phyloP scores from a whole-genome alignment of 352 stramenopile species.

The Phytophthora pinifolia region DNA sequence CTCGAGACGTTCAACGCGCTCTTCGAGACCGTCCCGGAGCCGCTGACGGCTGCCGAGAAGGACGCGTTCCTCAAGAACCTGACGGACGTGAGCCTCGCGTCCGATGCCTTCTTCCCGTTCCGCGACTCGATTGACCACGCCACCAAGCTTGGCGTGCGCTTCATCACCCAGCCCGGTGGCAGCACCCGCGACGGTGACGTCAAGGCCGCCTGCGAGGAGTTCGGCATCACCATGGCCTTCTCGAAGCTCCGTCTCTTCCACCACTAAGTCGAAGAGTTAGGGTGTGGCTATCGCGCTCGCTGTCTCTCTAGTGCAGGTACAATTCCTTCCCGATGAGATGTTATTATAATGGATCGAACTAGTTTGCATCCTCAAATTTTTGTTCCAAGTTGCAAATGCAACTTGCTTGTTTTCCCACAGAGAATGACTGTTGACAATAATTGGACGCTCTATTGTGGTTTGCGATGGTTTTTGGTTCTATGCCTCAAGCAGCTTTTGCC shows the following conservation, averaged over 20 bases:
- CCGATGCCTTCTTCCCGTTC: conserved; percentile 99
- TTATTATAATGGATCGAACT: conserved; percentile 23
- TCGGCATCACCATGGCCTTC: conserved; percentile 99
- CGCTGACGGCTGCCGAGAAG: conserved; percentile 95
- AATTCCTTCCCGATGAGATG: conserved; percentile 14
- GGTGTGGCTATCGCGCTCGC: too few relatives aligned
- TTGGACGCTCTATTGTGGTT: conserved; percentile 15
- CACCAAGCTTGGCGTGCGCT: conserved; percentile 95
- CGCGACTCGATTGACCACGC: conserved; percentile 98
- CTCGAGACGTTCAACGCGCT: conserved; percentile 93
- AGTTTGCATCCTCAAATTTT: too few relatives aligned
- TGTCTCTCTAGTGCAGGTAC: conserved; percentile 22
- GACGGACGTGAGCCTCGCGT: conserved; percentile 94
- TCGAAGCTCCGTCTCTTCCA: conserved; percentile 99
- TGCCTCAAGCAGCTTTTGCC: conserved; percentile 11
- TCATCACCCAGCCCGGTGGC: conserved; percentile 95
- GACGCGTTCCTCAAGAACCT: conserved; percentile 92
- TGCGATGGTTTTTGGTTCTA: conserved; percentile 3
- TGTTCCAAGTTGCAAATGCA: too few relatives aligned
- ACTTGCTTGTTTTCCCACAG: conserved; percentile 12
- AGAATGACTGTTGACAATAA: too few relatives aligned
- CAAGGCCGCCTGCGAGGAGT: conserved; percentile 95
- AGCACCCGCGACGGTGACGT: conserved; percentile 91
- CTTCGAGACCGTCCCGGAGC: conserved; percentile 94
- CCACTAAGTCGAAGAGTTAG: conserved; percentile 94